A percentile compares a stretch with the other conserved stretches of the same genome.
These are phyloP conservation scores for Chenopodium formosanum DNA, from an alignment of 148 eudicot genomes.

Conservation along the genomic window DNA sequence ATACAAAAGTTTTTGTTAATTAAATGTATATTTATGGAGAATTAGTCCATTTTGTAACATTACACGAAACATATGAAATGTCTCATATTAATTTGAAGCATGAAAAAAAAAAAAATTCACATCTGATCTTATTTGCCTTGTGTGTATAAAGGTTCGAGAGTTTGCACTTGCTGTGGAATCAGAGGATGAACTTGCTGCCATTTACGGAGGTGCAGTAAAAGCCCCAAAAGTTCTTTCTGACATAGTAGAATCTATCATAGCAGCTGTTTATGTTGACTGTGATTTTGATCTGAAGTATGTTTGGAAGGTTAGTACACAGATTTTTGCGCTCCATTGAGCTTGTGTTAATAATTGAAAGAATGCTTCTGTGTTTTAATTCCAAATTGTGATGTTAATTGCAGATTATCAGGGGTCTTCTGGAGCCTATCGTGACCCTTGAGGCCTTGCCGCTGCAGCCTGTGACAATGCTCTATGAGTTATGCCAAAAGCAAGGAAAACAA, in stretches of 20 bases:
- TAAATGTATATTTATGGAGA: too few species aligned
- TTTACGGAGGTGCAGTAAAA: constrained; percentile 73
- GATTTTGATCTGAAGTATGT: constrained; percentile 50
- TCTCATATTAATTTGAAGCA: neutral
- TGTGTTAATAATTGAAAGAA: neutral
- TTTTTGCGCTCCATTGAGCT: neutral
- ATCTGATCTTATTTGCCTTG: neutral
- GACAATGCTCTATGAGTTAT: constrained; percentile 59
- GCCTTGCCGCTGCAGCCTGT: constrained; percentile 70
- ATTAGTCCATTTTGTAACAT: too few species aligned
- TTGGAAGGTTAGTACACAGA: constrained; percentile 48
- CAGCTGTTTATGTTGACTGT: constrained; percentile 74
- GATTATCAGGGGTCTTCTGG: constrained; percentile 55
- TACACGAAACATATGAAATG: too few species aligned
- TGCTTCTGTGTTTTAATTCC: neutral
- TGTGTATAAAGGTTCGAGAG: constrained; percentile 49
- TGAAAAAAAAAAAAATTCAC: neutral
- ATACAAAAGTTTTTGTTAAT: too few species aligned
- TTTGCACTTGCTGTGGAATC: constrained; percentile 58
- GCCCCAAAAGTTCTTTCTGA: constrained; percentile 87
- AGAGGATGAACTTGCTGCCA: constrained; percentile 44
- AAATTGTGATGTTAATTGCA: constrained; percentile 13
- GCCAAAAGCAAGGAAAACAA: constrained; percentile 68
- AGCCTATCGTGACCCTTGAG: constrained; percentile 69
- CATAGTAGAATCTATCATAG: constrained; percentile 78